A percentile compares a stretch with the other conserved stretches of the same genome.
Conservation (phyloP, 2,329 filamentous ascomycete species). For the Fusarium ramigenum region DNA sequence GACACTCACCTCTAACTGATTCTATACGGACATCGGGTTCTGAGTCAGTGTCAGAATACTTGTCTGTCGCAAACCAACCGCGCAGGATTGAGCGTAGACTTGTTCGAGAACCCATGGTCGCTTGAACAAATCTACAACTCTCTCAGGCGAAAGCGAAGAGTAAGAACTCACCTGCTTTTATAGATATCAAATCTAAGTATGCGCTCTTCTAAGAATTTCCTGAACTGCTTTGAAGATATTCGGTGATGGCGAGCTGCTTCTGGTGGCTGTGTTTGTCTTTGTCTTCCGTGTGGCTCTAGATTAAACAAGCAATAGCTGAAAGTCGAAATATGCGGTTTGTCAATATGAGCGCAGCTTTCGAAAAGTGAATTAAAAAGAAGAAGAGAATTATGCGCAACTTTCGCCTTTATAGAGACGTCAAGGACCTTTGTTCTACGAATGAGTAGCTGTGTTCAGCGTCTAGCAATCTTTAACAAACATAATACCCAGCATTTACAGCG, state of each 20-base stretch:
- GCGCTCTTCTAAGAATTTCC: not conserved
- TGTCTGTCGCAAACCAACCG: not conserved
- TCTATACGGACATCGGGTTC: slow-evolving; percentile 1
- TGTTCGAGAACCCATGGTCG: slow-evolving; percentile 18
- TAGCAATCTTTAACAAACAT: not conserved
- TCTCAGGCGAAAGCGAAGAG: not conserved
- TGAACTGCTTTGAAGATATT: not conserved
- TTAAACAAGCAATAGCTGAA: not conserved
- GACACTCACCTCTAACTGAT: not conserved
- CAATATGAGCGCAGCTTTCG: not conserved
- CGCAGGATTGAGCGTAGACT: slow-evolving; percentile 24
- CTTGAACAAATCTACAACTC: slow-evolving; percentile 1
- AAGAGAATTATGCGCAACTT: not conserved
- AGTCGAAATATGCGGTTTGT: not conserved
- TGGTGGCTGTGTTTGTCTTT: slow-evolving; percentile 6
- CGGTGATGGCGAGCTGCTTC: slow-evolving; percentile 6
- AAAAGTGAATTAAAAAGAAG: not conserved
- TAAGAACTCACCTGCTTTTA: slow-evolving; percentile 1
- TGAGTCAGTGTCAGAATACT: slow-evolving; percentile 21
- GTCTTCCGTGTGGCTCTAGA: not conserved
- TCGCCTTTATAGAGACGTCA: not conserved
- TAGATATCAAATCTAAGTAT: not conserved
- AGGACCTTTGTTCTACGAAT: not conserved
- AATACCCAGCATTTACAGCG: not conserved
- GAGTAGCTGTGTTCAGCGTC: not conserved